Percentiles rank a stretch among this genome's conserved stretches.
phyloP scores from a whole-genome alignment of 495 filamentous ascomycete species.

The Trichoderma parareesei region DNA sequence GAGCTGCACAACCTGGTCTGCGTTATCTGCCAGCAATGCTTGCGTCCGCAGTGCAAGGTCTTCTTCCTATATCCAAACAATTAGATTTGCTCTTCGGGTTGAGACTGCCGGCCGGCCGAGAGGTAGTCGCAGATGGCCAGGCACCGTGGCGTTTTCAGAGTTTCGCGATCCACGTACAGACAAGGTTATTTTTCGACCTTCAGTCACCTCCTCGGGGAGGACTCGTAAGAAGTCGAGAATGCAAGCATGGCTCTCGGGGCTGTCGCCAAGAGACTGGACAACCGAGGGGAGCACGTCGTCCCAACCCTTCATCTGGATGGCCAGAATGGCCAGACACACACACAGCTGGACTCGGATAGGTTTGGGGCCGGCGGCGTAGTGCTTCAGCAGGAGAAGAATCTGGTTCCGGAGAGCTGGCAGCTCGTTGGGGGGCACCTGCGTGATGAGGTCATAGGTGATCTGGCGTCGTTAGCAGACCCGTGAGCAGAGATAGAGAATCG shows the following conservation, averaged over 20 bases:
- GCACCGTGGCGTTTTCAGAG: conserved; percentile 21
- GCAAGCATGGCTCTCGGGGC: conserved; percentile 67
- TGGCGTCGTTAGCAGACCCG: conserved; percentile 16
- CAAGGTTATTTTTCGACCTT: conserved; percentile 97
- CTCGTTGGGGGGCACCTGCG: conserved; percentile 69
- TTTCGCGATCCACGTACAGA: conserved; percentile 73
- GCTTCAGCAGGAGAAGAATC: conserved; percentile 66
- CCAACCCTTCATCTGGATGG: conserved; percentile 93
- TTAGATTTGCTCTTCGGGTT: conserved; percentile 45
- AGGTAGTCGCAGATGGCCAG: conserved; percentile 29
- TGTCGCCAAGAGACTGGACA: conserved; percentile 67
- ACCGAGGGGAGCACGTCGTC: conserved; percentile 84
- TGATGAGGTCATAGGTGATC: conserved; percentile 43
- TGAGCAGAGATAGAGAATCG: neutral
- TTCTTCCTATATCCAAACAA: conserved; percentile 68
- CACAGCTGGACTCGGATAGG: conserved; percentile 91
- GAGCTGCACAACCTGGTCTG: conserved; percentile 72
- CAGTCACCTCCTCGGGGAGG: conserved; percentile 96
- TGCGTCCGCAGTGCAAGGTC: conserved; percentile 72
- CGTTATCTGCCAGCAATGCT: conserved; percentile 86
- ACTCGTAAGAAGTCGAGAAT: conserved; percentile 93
- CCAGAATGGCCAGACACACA: conserved; percentile 86
- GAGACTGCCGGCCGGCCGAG: conserved; percentile 33
- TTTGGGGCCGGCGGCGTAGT: conserved; percentile 73
- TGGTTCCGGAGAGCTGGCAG: conserved; percentile 72